Percentiles rank a stretch among this genome's conserved stretches.
These are phyloP conservation scores for Chrysoporthe austroafricana DNA, from an alignment of 2,329 filamentous ascomycete species.

Conservation along the genomic window DNA sequence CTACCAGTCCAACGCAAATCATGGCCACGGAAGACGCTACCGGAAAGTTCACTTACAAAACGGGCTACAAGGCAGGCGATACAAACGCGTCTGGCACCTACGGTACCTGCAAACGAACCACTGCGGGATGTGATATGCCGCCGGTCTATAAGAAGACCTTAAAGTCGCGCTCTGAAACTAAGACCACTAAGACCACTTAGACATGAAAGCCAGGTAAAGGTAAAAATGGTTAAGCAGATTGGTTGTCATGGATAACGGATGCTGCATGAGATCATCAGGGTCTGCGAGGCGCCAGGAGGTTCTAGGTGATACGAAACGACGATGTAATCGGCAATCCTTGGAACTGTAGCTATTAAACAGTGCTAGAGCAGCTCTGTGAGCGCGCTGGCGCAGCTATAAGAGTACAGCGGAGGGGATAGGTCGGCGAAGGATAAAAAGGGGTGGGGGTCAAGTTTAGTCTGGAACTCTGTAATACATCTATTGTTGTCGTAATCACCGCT, in stretches of 20 bases:
- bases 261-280: not conserved
- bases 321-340: not conserved
- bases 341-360: too few species aligned
- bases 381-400: conserved; percentile 6
- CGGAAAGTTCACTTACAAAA: not conserved
- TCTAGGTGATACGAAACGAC: not conserved
- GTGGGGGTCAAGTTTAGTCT: too few species aligned
- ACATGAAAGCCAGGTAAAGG: not conserved
- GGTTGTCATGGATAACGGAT: not conserved
- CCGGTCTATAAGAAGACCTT: not conserved
- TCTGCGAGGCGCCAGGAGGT: not conserved
- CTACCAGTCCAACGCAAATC: conserved; percentile 5
- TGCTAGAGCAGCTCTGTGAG: not conserved
- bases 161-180: not conserved
- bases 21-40: not conserved
- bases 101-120: not conserved
- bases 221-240: not conserved
- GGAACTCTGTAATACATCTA: too few species aligned
- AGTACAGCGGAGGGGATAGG: not conserved
- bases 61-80: not conserved
- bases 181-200: not conserved
- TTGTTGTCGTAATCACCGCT: too few species aligned
- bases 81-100: conserved; percentile 2
- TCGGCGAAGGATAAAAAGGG: not conserved
- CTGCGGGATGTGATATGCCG: not conserved